phyloP scores from a whole-genome alignment of 768 basidiomycete genomes.

The Sarcomyxa edulis region DNA sequence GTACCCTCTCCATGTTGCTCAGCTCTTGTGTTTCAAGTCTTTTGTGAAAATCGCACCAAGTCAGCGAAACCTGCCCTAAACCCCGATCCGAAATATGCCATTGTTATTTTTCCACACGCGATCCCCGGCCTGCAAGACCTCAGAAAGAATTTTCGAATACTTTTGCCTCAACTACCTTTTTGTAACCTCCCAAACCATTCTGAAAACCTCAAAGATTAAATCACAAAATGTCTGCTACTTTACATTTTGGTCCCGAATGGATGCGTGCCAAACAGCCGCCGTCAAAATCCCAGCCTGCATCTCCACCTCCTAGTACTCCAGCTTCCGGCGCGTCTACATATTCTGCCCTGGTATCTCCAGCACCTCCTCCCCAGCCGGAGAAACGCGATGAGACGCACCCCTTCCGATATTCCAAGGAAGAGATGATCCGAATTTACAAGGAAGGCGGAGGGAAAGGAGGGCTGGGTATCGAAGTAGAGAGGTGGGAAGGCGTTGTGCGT shows the following conservation, averaged over 20 bases:
- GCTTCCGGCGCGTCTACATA: slow-evolving; percentile 57
- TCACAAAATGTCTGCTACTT: slow-evolving; percentile 50
- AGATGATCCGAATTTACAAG: slow-evolving; percentile 77
- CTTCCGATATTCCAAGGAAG: slow-evolving; percentile 86
- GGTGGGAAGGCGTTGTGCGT: slow-evolving; percentile 85
- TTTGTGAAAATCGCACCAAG: not conserved
- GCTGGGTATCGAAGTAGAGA: slow-evolving; percentile 80
- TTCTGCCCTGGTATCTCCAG: slow-evolving; percentile 63
- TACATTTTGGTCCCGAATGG: slow-evolving; percentile 93
- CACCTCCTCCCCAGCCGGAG: slow-evolving; percentile 43
- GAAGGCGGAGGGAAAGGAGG: slow-evolving; percentile 71
- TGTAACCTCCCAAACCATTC: too few relatives aligned
- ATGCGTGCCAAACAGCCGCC: slow-evolving; percentile 75
- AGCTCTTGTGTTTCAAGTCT: not conserved
- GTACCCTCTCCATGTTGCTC: not conserved
- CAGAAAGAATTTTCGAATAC: too few relatives aligned
- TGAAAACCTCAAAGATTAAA: too few relatives aligned
- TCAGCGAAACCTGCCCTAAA: slow-evolving; percentile 35
- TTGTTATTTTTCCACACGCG: too few relatives aligned
- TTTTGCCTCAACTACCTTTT: too few relatives aligned
- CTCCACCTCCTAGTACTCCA: slow-evolving; percentile 42
- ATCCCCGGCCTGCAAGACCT: too few relatives aligned
- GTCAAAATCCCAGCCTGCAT: slow-evolving; percentile 48
- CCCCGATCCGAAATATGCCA: too few relatives aligned
- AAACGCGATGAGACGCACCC: slow-evolving; percentile 64